These are phyloP conservation scores for Kockovaella imperatae DNA, from an alignment of 768 basidiomycete species.

Conservation along the genomic window DNA sequence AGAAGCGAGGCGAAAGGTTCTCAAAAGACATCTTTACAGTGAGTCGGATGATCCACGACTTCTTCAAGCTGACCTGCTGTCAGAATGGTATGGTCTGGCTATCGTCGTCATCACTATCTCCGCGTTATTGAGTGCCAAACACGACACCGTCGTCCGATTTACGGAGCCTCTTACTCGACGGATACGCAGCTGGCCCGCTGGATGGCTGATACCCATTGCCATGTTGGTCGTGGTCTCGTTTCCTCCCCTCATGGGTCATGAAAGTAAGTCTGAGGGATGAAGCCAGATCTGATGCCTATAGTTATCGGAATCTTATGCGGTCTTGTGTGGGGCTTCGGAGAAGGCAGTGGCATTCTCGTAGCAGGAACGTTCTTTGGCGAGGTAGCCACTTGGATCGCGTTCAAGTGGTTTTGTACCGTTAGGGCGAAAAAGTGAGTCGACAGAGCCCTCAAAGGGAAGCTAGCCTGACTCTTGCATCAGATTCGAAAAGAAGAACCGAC, in stretches of 20 bases:
- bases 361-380: conserved; percentile 42
- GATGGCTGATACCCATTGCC: conserved; percentile 31
- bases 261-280: conserved; percentile 14
- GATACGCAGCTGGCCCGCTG: conserved; percentile 34
- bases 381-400: conserved; percentile 37
- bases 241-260: conserved; percentile 36
- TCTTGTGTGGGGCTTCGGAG: conserved; percentile 33
- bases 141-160: conserved; percentile 31
- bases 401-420: conserved; percentile 38
- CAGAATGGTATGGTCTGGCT: conserved; percentile 39
- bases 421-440: conserved; percentile 32
- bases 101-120: conserved; percentile 26
- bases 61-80: background rate
- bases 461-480: conserved; percentile 1
- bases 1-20: conserved; percentile 8
- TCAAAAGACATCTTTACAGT: conserved; percentile 27
- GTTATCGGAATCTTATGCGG: conserved; percentile 39
- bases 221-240: conserved; percentile 34
- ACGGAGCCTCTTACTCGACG: conserved; percentile 21
- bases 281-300: conserved; percentile 3
- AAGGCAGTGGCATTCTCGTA: conserved; percentile 37
- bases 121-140: conserved; percentile 29
- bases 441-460: background rate
- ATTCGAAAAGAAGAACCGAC: conserved; percentile 41
- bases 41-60: conserved; percentile 7